phyloP scores from a whole-genome alignment of 768 basidiomycete species.

The Lyophyllum shimeji region DNA sequence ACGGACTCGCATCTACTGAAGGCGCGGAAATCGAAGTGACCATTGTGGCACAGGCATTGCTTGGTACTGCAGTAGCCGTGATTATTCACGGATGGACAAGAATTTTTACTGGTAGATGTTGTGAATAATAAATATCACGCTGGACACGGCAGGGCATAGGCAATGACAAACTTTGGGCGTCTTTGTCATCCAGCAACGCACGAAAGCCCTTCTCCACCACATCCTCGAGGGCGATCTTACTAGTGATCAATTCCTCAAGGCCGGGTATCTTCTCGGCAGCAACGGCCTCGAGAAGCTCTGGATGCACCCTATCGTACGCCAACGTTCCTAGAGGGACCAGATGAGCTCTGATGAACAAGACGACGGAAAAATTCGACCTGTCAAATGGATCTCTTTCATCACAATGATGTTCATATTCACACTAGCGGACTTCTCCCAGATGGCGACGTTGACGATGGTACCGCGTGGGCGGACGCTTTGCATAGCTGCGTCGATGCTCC shows the following conservation, averaged over 20 bases:
- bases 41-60: background rate
- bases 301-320: constrained; percentile 36
- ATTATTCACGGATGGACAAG: constrained; percentile 28
- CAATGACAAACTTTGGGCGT: constrained; percentile 34
- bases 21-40: background rate
- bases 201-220: constrained; percentile 42
- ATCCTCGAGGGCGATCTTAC: constrained; percentile 39
- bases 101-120: constrained; percentile 32
- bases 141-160: background rate
- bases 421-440: constrained; percentile 37
- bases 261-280: constrained; percentile 36
- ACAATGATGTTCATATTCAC: constrained; percentile 37
- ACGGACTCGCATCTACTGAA: background rate
- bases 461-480: constrained; percentile 36
- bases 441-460: constrained; percentile 37
- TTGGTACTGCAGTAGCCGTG: background rate
- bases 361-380: constrained; percentile 31
- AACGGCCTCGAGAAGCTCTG: constrained; percentile 38
- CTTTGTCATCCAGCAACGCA: constrained; percentile 38
- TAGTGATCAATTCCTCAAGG: constrained; percentile 42
- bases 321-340: constrained; percentile 26
- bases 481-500: constrained; percentile 35
- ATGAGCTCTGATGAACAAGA: background rate
- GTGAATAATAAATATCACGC: background rate
- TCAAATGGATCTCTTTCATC: constrained; percentile 36